These are phyloP conservation scores for Mrakia gelida DNA, from an alignment of 768 basidiomycete genomes.

Conservation along the genomic window DNA sequence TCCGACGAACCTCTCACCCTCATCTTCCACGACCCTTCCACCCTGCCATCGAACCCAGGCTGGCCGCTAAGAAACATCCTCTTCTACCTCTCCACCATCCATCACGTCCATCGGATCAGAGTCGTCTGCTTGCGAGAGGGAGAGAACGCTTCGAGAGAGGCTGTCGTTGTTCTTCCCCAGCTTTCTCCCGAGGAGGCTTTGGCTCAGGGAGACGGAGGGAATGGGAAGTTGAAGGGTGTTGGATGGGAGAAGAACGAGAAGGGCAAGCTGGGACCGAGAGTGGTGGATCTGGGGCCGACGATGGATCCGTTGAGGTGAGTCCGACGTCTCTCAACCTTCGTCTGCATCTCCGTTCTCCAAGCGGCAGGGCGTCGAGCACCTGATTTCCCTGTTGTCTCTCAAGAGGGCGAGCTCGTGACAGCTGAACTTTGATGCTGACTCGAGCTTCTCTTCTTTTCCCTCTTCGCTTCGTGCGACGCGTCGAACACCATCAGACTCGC, in stretches of 20 bases:
- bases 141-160: constrained; percentile 42
- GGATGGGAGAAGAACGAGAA: constrained; percentile 94
- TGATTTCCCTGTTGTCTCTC: no score
- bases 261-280: constrained; percentile 78
- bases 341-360: neutral
- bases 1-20: constrained; percentile 40
- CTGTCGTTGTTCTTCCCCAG: neutral
- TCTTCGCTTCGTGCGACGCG: neutral
- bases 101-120: constrained; percentile 52
- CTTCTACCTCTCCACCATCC: constrained; percentile 64
- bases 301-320: constrained; percentile 83
- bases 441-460: neutral
- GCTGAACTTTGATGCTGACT: no score
- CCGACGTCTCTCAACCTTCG: no score
- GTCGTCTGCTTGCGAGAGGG: constrained; percentile 74
- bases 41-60: constrained; percentile 66
- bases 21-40: constrained; percentile 80
- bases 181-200: neutral
- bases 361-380: no score
- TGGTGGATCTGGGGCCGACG: constrained; percentile 89
- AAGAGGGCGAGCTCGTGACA: no score
- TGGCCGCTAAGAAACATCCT: constrained; percentile 94
- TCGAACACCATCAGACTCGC: constrained; percentile 60
- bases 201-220: neutral
- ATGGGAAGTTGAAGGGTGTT: constrained; percentile 58